These are phyloP conservation scores for Starmera pachycereana DNA, from an alignment of 805 yeast species.

Conservation along the genomic window DNA sequence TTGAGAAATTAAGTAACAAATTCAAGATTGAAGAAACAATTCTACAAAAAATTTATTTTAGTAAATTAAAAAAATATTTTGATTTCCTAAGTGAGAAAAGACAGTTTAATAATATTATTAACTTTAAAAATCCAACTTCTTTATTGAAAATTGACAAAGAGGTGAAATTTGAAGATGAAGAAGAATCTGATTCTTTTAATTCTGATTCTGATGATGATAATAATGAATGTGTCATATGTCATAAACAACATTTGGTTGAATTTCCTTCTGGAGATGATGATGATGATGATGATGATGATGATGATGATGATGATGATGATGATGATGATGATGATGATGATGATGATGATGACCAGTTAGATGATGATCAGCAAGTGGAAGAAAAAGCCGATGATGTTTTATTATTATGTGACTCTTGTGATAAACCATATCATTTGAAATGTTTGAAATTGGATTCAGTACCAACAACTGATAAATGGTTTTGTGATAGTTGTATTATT, in stretches of 20 bases:
- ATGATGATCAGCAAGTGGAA: constrained; percentile 29
- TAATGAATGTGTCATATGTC: constrained; percentile 35
- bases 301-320: constrained; percentile 21
- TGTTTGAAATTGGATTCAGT: constrained; percentile 31
- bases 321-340: constrained; percentile 31
- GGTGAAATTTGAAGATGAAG: constrained; percentile 7
- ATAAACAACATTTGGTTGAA: constrained; percentile 32
- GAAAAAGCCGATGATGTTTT: constrained; percentile 38
- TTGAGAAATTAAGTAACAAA: constrained; percentile 16
- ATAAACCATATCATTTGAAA: constrained; percentile 51
- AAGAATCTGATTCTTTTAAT: constrained; percentile 3
- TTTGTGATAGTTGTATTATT: constrained; percentile 72
- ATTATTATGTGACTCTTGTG: constrained; percentile 62
- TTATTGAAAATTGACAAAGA: constrained; percentile 13
- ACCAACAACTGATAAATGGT: constrained; percentile 44
- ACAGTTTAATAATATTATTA: constrained; percentile 15
- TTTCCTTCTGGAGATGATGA: constrained; percentile 19
- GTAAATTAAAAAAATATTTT: constrained; percentile 22
- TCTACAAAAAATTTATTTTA: constrained; percentile 15
- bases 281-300: no score
- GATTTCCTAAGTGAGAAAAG: constrained; percentile 20
- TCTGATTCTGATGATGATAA: constrained; percentile 11
- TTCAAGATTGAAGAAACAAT: constrained; percentile 5
- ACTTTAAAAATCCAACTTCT: constrained; percentile 21
- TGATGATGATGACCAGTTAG: constrained; percentile 30